Evolutionary conservation across 2,329 filamentous ascomycete genomes (phyloP).

Genomic region (Geosmithia morbida): DNA sequence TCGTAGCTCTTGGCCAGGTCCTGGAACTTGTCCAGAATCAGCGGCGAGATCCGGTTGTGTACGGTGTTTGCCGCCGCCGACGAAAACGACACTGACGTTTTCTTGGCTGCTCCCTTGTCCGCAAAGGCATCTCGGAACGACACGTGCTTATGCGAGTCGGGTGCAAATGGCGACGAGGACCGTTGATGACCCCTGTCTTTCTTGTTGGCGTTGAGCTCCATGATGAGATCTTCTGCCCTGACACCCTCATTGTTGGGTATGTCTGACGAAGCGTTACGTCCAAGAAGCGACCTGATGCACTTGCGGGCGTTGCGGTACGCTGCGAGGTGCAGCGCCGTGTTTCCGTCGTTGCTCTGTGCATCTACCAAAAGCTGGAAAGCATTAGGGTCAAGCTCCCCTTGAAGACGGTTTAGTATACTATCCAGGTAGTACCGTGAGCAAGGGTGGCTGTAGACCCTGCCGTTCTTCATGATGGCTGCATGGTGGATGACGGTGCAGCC

Average conservation of each 20-base stretch:
- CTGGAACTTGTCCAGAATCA: conserved; percentile 59
- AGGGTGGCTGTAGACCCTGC: conserved; percentile 67
- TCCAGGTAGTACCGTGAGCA: conserved; percentile 91
- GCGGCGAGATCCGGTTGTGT: conserved; percentile 51
- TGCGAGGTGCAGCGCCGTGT: conserved; percentile 65
- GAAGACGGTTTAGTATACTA: conserved; percentile 74
- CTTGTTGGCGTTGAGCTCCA: conserved; percentile 54
- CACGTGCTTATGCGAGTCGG: conserved; percentile 42
- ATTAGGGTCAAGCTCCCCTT: conserved; percentile 60
- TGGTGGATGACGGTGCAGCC: conserved; percentile 89
- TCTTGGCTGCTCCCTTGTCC: conserved; percentile 20
- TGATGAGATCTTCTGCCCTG: conserved; percentile 73
- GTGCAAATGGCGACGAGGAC: conserved; percentile 61
- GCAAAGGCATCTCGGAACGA: conserved; percentile 35
- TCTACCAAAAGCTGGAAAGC: conserved; percentile 71
- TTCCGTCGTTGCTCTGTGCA: conserved; percentile 70
- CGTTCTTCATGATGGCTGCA: conserved; percentile 75
- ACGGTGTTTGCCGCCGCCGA: conserved; percentile 56
- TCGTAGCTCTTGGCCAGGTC: conserved; percentile 60
- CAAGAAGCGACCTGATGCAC: conserved; percentile 66
- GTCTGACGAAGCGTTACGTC: conserved; percentile 69
- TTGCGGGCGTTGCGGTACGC: conserved; percentile 80
- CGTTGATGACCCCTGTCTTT: conserved; percentile 54
- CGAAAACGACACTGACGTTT: conserved; percentile 28
- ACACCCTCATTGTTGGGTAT: conserved; percentile 71